Evolutionary conservation across 768 basidiomycete species (phyloP).

Genomic region (Lactarius evosmus): DNA sequence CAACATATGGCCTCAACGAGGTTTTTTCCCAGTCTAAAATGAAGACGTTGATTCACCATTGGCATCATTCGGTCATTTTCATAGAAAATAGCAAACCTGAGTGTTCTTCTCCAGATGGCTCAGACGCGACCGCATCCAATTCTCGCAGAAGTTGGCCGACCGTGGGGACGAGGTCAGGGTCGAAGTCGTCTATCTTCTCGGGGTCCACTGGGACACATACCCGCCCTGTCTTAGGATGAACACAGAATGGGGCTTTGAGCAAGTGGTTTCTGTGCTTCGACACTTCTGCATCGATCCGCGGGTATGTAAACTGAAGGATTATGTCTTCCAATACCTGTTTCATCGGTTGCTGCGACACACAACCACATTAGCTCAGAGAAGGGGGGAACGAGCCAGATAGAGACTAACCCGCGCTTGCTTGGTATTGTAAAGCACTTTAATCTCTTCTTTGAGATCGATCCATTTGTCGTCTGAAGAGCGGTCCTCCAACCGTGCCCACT

Average conservation of each 20-base stretch:
- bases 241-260: slow-evolving; percentile 94
- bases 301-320: slow-evolving; percentile 91
- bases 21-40: slow-evolving; percentile 78
- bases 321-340: slow-evolving; percentile 75
- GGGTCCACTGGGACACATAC: slow-evolving; percentile 94
- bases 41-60: not conserved
- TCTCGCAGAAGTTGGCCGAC: slow-evolving; percentile 79
- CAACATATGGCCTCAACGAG: slow-evolving; percentile 83
- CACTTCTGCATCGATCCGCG: slow-evolving; percentile 94
- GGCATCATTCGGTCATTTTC: not conserved
- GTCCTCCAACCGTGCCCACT: slow-evolving; percentile 56
- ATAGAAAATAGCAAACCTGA: slow-evolving; percentile 19
- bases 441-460: slow-evolving; percentile 53
- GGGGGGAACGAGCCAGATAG: not conserved
- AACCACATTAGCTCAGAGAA: slow-evolving; percentile 2
- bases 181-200: slow-evolving; percentile 66
- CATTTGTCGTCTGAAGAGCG: slow-evolving; percentile 70
- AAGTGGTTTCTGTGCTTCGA: slow-evolving; percentile 97
- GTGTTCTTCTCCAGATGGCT: slow-evolving; percentile 18
- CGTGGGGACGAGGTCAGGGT: slow-evolving; percentile 84
- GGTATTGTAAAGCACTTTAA: slow-evolving; percentile 36
- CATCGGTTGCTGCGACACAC: slow-evolving; percentile 34
- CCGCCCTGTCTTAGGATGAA: slow-evolving; percentile 94
- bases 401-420: slow-evolving; percentile 37
- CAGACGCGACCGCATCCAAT: slow-evolving; percentile 47